These are phyloP conservation scores for Penicillium palitans DNA, from an alignment of 2,329 filamentous ascomycete species.

Conservation along the genomic window DNA sequence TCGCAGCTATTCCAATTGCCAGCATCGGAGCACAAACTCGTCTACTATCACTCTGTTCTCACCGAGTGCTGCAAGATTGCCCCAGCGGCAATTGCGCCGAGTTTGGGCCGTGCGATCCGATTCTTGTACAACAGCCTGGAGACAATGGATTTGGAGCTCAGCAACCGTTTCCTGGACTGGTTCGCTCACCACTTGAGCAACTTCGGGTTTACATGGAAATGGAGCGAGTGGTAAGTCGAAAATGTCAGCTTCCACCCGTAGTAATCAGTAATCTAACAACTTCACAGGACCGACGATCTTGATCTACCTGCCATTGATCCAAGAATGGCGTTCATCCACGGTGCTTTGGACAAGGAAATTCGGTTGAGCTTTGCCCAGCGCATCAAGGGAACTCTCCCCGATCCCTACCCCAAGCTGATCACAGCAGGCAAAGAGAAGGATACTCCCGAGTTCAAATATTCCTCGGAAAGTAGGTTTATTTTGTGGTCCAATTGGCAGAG, in stretches of 20 bases:
- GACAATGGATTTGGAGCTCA: slow-evolving; percentile 81
- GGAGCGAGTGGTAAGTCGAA: slow-evolving; percentile 78
- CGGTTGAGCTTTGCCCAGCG: slow-evolving; percentile 93
- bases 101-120: slow-evolving; percentile 86
- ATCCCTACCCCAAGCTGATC: slow-evolving; percentile 78
- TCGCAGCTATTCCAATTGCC: slow-evolving; percentile 91
- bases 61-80: slow-evolving; percentile 96
- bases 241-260: neutral
- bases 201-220: slow-evolving; percentile 99
- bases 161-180: slow-evolving; percentile 91
- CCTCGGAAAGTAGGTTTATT: slow-evolving; percentile 63
- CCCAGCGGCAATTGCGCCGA: slow-evolving; percentile 93
- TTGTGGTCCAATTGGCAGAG: neutral
- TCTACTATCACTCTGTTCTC: slow-evolving; percentile 94
- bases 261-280: slow-evolving; percentile 18
- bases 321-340: slow-evolving; percentile 88
- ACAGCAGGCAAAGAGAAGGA: slow-evolving; percentile 88
- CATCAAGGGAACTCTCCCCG: slow-evolving; percentile 88
- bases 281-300: slow-evolving; percentile 71
- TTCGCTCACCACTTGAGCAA: slow-evolving; percentile 97
- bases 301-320: slow-evolving; percentile 74
- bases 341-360: slow-evolving; percentile 93
- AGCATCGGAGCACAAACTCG: slow-evolving; percentile 82
- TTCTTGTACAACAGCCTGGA: slow-evolving; percentile 83
- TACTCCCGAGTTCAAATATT: slow-evolving; percentile 92